Base-by-base conservation (phyloP, 2,329 filamentous ascomycete genomes). In the Zymoseptoria crescenta region DNA sequence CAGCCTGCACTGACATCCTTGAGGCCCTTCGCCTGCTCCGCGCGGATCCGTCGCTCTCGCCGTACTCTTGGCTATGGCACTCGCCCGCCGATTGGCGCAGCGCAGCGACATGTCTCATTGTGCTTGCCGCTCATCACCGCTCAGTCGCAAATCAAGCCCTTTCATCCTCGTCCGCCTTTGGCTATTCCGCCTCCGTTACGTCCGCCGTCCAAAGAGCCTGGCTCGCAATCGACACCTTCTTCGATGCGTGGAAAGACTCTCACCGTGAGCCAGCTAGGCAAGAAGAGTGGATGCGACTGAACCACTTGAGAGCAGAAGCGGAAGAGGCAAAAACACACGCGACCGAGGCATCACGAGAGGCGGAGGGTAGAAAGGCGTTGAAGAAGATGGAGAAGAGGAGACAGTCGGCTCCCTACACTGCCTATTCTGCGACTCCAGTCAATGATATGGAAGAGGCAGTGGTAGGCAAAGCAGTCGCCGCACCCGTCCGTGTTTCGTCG, bases 31-130 rank as follows among this genome's bases (percentile, higher is more conserved):
- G 57, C 9, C 49, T 41, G 3, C 52, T 65, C 3, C 53, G 62
- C 10, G 54, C 56, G 30, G 59, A 64, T n/a, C 56, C 62, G 8
- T 51, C 55, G 2, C 29, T 64, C 5, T 56, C 56, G 19, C 51
- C 54, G 16, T 65, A 60, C 62, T 49, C 55, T 13, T 65, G 62
- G 62, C 60, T 65, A 9, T 60, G 56, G 41, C 45, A 52, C 13
- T 45, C 58, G 54, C 50, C 56, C 30, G 59, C 59, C 10, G 63
- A 65, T 48, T 59, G 62, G 52, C 61, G 63, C 9, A 59, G 59
- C 29, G 63, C 54, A 24, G 56, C 56, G 9, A 55, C 56, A 20
- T 61, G 61, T 48, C 52, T 65, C 1, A 55, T 59, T 10, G 29
- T 61, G 4, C 51, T 58, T 10, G 55, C 59, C 13, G 35, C 35